Conservation (phyloP, 139 green algal species). For the Deuterostichococcus epilithicus region DNA sequence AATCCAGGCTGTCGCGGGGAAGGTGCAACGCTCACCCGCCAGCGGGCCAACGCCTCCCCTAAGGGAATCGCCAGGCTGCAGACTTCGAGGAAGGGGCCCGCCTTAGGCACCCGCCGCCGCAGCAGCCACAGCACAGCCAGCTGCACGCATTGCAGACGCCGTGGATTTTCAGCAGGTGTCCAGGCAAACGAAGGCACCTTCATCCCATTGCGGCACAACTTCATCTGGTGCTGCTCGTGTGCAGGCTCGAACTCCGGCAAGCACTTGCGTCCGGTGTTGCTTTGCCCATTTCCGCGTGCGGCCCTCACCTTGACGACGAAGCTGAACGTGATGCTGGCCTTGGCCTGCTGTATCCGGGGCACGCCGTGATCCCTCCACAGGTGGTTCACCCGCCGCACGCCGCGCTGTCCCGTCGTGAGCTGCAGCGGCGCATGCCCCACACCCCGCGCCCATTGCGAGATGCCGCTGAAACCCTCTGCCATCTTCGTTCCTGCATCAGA, state of each 20-base stretch:
- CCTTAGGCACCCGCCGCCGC: not conserved
- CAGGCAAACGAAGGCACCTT: too few relatives aligned
- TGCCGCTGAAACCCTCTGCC: not conserved
- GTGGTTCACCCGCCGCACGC: not conserved
- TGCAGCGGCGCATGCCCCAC: not conserved
- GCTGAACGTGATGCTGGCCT: not conserved
- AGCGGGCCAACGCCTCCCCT: not conserved
- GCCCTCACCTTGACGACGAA: not conserved
- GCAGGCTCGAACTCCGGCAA: too few relatives aligned
- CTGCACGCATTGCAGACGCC: too few relatives aligned
- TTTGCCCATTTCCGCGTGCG: too few relatives aligned
- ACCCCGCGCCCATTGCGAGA: not conserved
- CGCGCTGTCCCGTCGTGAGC: not conserved
- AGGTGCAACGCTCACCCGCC: not conserved
- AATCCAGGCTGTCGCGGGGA: too few relatives aligned
- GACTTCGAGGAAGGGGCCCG: not conserved
- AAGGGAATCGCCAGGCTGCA: not conserved
- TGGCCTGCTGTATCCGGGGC: not conserved
- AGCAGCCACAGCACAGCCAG: not conserved
- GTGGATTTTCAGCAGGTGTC: too few relatives aligned
- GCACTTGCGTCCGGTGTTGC: too few relatives aligned
- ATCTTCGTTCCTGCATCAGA: not conserved
- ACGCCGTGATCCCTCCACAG: not conserved
- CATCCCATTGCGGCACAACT: too few relatives aligned
- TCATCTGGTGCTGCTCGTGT: too few relatives aligned